Base-by-base conservation (phyloP, 1,284 basidiomycete species). In the Earliella scabrosa region DNA sequence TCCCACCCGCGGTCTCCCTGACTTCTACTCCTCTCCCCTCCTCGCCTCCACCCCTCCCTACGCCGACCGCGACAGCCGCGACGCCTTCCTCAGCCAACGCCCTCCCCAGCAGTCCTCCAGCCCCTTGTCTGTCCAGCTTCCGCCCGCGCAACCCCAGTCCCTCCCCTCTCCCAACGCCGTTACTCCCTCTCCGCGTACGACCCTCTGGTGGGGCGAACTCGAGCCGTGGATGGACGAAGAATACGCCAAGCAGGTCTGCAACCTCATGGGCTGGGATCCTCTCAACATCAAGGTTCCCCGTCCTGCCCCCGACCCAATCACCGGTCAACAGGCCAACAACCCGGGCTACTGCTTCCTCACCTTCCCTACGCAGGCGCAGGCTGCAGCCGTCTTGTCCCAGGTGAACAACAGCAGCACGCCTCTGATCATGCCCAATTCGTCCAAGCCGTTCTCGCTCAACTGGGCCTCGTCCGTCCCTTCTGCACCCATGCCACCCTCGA, bases 151-250 rank as follows among this genome's bases (percentile, higher is more conserved):
- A 48, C 63, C 66, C 44, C 58, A 58, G 45, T 66, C 68, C 26
- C 61, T 68, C 50, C 64, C 67, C 32, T 68, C 70, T 54, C 66
- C 68, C 46, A 64, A 52, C 57, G 59, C 61, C 54, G 38, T 51
- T 16, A 43, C 62, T 18, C 50, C 66, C 18, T 63, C 68, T 41
- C 61, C 68, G 24, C 69, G 68, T 55, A 68, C 67, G 52, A 71
- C 88, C 21, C 84, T 93, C 57, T 90, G 85, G 80, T 91, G 92
- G 87, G 84, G 86, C 65, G 87, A 90, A 68, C 81, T 93, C 54
- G 92, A 94, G 73, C 85, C 88, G 65, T 94, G 92, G 92, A 94
- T 94, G 92, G 92, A 93, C 75, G 91, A 92, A 81, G 88, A 91
- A 70, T 94, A 93, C 76, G 89, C 85, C 43, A 88, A 88, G 71